Percentiles rank a stretch among this genome's conserved stretches.
Evolutionary conservation across 495 filamentous ascomycete species (phyloP).

Genomic region (Filosporella fistucella): DNA sequence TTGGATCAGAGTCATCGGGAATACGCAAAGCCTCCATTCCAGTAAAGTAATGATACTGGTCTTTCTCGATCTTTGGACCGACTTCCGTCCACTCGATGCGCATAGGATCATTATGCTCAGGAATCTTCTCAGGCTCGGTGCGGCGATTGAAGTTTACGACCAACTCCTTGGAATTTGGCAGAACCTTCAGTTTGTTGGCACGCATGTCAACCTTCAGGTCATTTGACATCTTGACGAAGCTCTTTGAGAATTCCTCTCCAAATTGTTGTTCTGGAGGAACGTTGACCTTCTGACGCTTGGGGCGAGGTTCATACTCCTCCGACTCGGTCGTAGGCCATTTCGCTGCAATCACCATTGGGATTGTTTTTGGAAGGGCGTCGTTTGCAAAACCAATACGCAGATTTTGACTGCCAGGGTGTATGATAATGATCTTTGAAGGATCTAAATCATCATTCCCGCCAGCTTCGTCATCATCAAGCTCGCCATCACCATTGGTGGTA

Average conservation of each 20-base stretch:
- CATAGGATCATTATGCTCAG: constrained; percentile 88
- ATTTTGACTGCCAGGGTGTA: constrained; percentile 98
- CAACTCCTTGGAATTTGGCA: constrained; percentile 93
- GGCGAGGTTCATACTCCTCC: constrained; percentile 80
- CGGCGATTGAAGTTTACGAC: constrained; percentile 89
- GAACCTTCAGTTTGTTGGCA: constrained; percentile 81
- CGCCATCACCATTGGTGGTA: constrained; percentile 38
- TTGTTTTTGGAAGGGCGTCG: constrained; percentile 87
- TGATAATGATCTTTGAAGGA: constrained; percentile 84
- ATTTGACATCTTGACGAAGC: constrained; percentile 74
- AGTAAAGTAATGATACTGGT: constrained; percentile 57
- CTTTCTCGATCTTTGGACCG: constrained; percentile 45
- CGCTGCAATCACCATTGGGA: constrained; percentile 89
- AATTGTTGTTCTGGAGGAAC: constrained; percentile 69
- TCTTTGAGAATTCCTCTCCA: constrained; percentile 76
- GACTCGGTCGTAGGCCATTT: constrained; percentile 71
- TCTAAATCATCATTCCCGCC: constrained; percentile 60
- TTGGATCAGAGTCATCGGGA: constrained; percentile 81
- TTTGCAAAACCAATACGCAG: constrained; percentile 87
- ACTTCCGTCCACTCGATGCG: constrained; percentile 93
- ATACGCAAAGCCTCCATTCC: constrained; percentile 80
- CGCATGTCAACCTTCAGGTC: constrained; percentile 90
- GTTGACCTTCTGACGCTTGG: constrained; percentile 78
- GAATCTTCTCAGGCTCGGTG: constrained; percentile 75
- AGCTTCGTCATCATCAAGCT: constrained; percentile 51